Conservation (phyloP, 768 basidiomycete genomes). For the Dacryopinax primogenitus region DNA sequence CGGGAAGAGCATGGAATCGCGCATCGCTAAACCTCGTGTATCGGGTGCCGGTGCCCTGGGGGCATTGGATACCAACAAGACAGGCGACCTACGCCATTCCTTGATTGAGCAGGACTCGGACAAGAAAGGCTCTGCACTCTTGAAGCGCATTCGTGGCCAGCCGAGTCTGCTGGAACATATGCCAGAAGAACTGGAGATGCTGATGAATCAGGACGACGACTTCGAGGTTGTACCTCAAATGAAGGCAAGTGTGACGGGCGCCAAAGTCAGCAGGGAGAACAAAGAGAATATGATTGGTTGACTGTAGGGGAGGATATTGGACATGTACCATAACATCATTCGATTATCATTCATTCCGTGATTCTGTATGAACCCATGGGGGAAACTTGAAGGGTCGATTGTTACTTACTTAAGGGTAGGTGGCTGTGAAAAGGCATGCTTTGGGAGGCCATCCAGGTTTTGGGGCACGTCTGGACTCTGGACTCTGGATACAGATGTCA, state of each 20-base stretch:
- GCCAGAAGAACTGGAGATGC: slow-evolving; percentile 33
- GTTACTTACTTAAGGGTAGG: too few relatives aligned
- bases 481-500: too few relatives aligned
- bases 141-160: slow-evolving; percentile 28
- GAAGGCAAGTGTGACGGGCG: background rate
- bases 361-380: too few relatives aligned
- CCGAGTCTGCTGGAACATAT: slow-evolving; percentile 47
- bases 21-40: background rate
- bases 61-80: background rate
- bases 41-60: background rate
- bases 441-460: too few relatives aligned
- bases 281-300: background rate
- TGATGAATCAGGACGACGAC: slow-evolving; percentile 3
- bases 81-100: background rate
- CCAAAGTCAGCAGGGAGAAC: background rate
- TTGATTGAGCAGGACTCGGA: slow-evolving; percentile 18
- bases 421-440: too few relatives aligned
- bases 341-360: too few relatives aligned
- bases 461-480: too few relatives aligned
- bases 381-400: too few relatives aligned
- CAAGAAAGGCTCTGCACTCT: slow-evolving; percentile 20
- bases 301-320: background rate
- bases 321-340: background rate
- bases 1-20: background rate
- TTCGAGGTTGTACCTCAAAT: background rate